Percentiles rank a stretch among this genome's conserved stretches.
These are phyloP conservation scores for Phytophthora cactorum DNA, from an alignment of 352 stramenopile species.

Conservation along the genomic window DNA sequence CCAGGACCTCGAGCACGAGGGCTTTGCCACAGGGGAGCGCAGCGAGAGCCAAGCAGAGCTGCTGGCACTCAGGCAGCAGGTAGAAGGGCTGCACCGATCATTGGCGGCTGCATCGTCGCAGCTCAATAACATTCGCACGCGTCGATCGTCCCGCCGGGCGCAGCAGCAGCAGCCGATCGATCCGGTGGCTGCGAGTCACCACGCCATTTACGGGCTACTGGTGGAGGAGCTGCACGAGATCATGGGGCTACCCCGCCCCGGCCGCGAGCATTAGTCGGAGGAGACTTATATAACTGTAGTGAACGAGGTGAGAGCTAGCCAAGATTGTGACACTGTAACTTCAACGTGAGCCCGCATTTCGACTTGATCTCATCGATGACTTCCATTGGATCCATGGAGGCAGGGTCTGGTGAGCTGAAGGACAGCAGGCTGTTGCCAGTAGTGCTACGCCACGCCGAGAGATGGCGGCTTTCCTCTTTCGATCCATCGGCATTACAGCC, in stretches of 20 bases:
- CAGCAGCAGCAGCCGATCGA: conserved; percentile 25
- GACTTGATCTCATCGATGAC: neutral
- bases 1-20: conserved; percentile 28
- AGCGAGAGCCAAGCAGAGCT: conserved; percentile 49
- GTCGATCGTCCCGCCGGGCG: conserved; percentile 17
- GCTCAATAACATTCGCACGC: conserved; percentile 46
- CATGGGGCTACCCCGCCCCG: conserved; percentile 59
- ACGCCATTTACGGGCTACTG: conserved; percentile 51
- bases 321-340: conserved; percentile 16
- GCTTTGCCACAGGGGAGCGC: conserved; percentile 10
- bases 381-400: too few species aligned
- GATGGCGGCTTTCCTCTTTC: too few species aligned
- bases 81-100: conserved; percentile 56
- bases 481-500: too few species aligned
- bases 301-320: conserved; percentile 12
- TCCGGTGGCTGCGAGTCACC: conserved; percentile 39
- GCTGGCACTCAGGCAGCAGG: conserved; percentile 47
- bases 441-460: too few species aligned
- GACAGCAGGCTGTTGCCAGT: too few species aligned
- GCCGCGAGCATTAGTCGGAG: conserved; percentile 16
- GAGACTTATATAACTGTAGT: conserved; percentile 10
- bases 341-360: conserved; percentile 22
- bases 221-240: conserved; percentile 78
- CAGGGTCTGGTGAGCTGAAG: too few species aligned
- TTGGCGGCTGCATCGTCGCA: conserved; percentile 62